Evolutionary conservation across 148 eudicot species (phyloP).

Genomic region (Linanthus parryae): DNA sequence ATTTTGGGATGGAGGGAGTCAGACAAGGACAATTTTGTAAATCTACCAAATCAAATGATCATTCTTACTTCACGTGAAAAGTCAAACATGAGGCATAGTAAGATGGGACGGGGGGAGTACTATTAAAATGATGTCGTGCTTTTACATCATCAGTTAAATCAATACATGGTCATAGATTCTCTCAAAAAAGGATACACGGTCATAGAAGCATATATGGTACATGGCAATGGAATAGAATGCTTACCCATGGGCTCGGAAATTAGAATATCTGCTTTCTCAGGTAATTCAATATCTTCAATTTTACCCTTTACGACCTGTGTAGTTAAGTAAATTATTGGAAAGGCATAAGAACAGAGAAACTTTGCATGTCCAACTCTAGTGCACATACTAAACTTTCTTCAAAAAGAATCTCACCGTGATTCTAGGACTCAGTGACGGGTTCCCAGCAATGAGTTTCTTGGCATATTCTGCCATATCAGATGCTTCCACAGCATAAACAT

Average conservation of each 20-base stretch:
- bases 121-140: too few relatives aligned
- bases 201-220: too few relatives aligned
- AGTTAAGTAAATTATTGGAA: slow-evolving; percentile 4
- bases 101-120: too few relatives aligned
- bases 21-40: too few relatives aligned
- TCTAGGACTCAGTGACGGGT: slow-evolving; percentile 65
- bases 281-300: slow-evolving; percentile 91
- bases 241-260: slow-evolving; percentile 99
- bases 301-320: slow-evolving; percentile 89
- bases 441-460: slow-evolving; percentile 82
- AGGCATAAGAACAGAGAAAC: slow-evolving; percentile 9
- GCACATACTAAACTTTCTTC: background rate
- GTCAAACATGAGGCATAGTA: too few relatives aligned
- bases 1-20: too few relatives aligned
- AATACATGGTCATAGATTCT: too few relatives aligned
- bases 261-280: slow-evolving; percentile 92
- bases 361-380: background rate
- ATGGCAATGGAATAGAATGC: background rate
- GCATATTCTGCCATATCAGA: slow-evolving; percentile 99
- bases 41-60: too few relatives aligned
- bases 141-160: too few relatives aligned
- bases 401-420: slow-evolving; percentile 52
- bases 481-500: slow-evolving; percentile 98
- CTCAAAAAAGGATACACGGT: too few relatives aligned
- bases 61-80: too few relatives aligned